Conservation (phyloP, 148 eudicot species). For the Agrostemma githago region DNA sequence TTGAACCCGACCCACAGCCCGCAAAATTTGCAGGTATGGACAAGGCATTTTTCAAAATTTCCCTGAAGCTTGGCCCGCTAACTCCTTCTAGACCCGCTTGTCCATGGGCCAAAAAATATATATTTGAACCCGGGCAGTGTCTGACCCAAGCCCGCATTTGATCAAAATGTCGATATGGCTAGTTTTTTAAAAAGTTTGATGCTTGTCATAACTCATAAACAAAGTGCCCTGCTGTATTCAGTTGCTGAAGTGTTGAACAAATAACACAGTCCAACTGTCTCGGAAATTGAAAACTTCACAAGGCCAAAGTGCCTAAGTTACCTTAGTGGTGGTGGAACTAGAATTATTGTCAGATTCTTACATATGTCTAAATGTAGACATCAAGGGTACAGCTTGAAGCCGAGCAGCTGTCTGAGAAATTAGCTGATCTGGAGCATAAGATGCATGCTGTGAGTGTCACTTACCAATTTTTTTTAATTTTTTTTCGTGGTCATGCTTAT, state of each 20-base stretch:
- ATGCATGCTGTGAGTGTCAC: slow-evolving; percentile 47
- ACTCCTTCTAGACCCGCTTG: too few species aligned
- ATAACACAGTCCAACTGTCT: neutral
- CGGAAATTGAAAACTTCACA: neutral
- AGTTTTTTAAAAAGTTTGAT: neutral
- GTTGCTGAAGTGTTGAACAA: neutral
- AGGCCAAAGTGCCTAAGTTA: neutral
- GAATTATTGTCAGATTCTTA: neutral
- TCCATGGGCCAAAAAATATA: too few species aligned
- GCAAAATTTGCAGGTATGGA: too few species aligned
- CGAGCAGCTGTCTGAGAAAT: slow-evolving; percentile 35
- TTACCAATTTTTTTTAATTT: neutral
- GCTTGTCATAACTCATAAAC: neutral
- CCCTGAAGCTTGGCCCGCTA: too few species aligned
- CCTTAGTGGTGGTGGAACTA: neutral
- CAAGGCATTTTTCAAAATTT: too few species aligned
- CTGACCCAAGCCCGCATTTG: too few species aligned
- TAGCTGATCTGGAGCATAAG: slow-evolving; percentile 47
- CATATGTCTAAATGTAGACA: slow-evolving; percentile 32
- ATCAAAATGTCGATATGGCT: neutral
- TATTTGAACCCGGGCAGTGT: too few species aligned
- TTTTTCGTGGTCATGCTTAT: neutral
- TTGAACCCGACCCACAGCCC: too few species aligned
- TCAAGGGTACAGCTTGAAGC: slow-evolving; percentile 40
- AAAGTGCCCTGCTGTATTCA: neutral